Percentiles rank a stretch among this genome's conserved stretches.
phyloP scores from a whole-genome alignment of 2,329 filamentous ascomycete genomes.

The Cladosporium sp. region DNA sequence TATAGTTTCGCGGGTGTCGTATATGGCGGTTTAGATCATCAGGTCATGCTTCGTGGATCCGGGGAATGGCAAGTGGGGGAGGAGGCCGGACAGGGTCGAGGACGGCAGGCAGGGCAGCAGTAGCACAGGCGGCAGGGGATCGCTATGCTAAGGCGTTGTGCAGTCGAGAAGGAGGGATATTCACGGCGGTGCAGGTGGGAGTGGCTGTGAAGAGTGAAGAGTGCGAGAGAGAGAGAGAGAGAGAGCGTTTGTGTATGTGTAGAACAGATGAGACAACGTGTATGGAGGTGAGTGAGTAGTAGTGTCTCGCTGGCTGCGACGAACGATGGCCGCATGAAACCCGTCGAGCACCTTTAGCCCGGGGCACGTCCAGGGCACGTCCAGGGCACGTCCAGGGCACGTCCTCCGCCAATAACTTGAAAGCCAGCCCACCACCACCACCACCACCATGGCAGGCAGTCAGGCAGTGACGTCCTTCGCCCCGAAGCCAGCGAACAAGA shows the following conservation, averaged over 20 bases:
- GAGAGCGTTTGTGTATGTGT: background rate
- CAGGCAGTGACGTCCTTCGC: background rate
- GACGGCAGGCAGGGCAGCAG: background rate
- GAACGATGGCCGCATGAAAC: constrained; percentile 6
- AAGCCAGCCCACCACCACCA: background rate
- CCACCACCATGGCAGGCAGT: background rate
- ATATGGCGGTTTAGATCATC: constrained; percentile 5
- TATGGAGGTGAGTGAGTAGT: background rate
- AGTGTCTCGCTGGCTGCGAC: constrained; percentile 4
- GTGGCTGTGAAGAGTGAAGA: constrained; percentile 5
- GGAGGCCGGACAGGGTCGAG: constrained; percentile 5
- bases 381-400: background rate
- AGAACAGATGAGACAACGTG: background rate
- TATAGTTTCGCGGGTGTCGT: constrained; percentile 3
- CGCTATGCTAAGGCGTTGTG: background rate
- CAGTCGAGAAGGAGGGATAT: background rate
- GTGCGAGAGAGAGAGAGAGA: background rate
- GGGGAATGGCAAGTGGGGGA: constrained; percentile 17
- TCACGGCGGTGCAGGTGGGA: background rate
- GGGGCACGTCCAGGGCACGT: background rate
- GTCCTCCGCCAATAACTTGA: background rate
- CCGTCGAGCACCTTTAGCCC: background rate
- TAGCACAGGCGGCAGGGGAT: background rate
- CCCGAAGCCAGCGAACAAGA: background rate
- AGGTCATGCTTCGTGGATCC: constrained; percentile 15